Evolutionary conservation across 768 basidiomycete species (phyloP), one percentile per base, ranked within the genome.

Genomic region (Rossbeevera mucosa): DNA sequence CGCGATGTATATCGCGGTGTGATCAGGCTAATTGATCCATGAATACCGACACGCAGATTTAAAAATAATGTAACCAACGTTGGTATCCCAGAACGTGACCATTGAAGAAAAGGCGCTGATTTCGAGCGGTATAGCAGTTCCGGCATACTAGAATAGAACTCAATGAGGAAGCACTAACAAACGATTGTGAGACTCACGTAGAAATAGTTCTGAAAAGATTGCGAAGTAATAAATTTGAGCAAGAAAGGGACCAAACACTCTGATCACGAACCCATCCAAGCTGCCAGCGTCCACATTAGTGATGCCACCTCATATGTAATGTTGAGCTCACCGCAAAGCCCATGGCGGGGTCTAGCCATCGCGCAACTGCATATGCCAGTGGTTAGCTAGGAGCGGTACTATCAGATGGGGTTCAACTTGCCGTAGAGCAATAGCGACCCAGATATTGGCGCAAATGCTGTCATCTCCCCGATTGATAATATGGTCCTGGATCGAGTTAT

Each of bases 41-140:
- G 28, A 69, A 18, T 64, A 57, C 6, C 20, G 6, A 22, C 24
- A 9, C 21, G 20, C 12, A 7, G 16, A 38, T n/a, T 9, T 18
- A 7, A 18, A 22, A 16, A 44, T 22, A 7, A 2, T 20, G 16
- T 5, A 6, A n/a, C 62, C 47, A 18, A 64, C 62, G n/a, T 64
- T 43, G 5, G 8, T 14, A 62, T 76, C 74, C 81, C 81, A 82
- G 65, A 76, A 81, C 28, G 69, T 64, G 46, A 81, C 70, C 48
- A 83, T 60, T 18, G 79, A 66, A n/a, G 76, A 66, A 7, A 76
- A 73, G 2, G 80, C 80, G 20, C 75, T 75, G 36, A 82, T 71
- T 59, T 81, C 80, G 20, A 77, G 73, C 2, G 77, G 76, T 14
- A 79, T 60, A 5, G 76, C 72, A 55, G 75, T 76, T n/a, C 51